phyloP scores from a whole-genome alignment of 2,329 filamentous ascomycete genomes.

The Colletotrichum sp. region DNA sequence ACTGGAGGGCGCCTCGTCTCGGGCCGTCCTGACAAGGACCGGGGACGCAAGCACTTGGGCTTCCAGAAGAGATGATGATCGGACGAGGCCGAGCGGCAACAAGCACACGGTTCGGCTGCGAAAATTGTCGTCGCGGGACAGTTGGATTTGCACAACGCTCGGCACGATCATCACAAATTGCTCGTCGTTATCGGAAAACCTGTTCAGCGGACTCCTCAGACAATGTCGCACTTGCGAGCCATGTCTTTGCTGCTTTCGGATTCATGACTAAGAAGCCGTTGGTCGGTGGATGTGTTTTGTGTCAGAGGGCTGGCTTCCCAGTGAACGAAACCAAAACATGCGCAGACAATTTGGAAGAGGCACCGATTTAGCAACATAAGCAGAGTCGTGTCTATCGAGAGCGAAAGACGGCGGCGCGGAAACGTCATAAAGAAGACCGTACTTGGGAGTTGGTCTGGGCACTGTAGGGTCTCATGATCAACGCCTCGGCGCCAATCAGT shows the following conservation, averaged over 20 bases:
- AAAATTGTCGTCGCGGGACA: background rate
- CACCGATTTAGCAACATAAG: background rate
- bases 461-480: background rate
- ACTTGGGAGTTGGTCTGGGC: background rate
- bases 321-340: background rate
- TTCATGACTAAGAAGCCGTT: background rate
- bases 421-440: background rate
- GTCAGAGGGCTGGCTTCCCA: background rate
- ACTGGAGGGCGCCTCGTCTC: slow-evolving; percentile 7
- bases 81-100: background rate
- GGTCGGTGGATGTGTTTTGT: background rate
- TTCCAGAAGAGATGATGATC: background rate
- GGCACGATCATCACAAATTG: background rate
- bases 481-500: background rate
- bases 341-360: background rate
- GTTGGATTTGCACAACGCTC: background rate
- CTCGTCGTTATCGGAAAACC: background rate
- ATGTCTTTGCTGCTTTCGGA: background rate
- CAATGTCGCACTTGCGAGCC: background rate
- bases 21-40: slow-evolving; percentile 18
- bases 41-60: background rate
- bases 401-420: background rate
- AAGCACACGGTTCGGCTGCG: background rate
- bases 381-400: background rate
- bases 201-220: background rate